These are phyloP conservation scores for Haematococcus lacustris DNA, from an alignment of 139 green algal species.

Conservation along the genomic window DNA sequence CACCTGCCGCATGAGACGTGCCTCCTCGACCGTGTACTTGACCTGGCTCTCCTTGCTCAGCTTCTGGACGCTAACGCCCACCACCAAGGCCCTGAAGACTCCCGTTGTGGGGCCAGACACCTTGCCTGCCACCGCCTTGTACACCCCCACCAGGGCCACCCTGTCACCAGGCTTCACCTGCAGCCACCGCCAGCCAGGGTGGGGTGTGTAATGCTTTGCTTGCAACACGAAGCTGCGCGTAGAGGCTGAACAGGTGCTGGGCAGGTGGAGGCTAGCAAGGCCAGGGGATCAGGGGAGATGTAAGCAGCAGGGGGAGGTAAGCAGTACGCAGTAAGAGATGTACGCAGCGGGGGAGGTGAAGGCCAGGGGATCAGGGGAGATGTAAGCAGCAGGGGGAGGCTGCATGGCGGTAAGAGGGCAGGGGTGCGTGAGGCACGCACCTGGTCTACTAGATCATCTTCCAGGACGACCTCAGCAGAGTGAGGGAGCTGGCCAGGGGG, in stretches of 20 bases:
- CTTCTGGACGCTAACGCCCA: constrained; percentile 53
- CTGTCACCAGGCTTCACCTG: constrained; percentile 91
- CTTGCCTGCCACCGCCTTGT: constrained; percentile 71
- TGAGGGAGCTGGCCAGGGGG: constrained; percentile 91
- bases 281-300: too few species aligned
- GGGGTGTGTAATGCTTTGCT: background rate
- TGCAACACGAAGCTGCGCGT: too few species aligned
- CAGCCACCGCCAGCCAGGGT: background rate
- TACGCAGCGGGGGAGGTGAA: too few species aligned
- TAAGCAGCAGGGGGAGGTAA: too few species aligned
- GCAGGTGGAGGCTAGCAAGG: too few species aligned
- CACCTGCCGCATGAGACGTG: constrained; percentile 4
- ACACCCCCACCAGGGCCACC: constrained; percentile 84
- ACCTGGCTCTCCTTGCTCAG: constrained; percentile 36
- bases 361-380: too few species aligned
- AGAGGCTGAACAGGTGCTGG: too few species aligned
- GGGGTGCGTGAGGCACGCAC: too few species aligned
- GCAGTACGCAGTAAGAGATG: too few species aligned
- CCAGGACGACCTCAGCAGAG: constrained; percentile 40
- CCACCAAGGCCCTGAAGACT: constrained; percentile 43
- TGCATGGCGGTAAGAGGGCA: too few species aligned
- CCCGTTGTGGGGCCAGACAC: constrained; percentile 4
- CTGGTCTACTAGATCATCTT: constrained; percentile 35
- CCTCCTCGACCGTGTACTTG: constrained; percentile 28
- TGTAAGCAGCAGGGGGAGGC: too few species aligned